Evolutionary conservation across 352 stramenopile species (phyloP).

Genomic region (Elongisporangium prolatum): DNA sequence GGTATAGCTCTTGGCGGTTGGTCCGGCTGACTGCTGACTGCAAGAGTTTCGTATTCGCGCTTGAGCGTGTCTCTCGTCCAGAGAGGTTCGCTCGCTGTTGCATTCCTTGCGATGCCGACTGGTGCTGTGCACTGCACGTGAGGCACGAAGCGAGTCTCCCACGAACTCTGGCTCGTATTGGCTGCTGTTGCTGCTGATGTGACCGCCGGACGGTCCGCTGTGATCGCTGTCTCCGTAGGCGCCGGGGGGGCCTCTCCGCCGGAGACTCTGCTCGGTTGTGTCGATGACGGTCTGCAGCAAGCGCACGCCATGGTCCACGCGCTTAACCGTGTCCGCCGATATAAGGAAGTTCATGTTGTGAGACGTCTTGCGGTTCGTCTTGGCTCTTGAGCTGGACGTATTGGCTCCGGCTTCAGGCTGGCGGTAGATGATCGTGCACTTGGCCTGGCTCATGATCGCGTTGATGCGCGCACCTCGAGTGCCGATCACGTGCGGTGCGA

Average conservation of each 20-base stretch:
- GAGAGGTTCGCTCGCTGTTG: not conserved
- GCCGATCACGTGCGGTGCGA: constrained; percentile 50
- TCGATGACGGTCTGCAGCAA: constrained; percentile 29
- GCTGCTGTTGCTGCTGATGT: constrained; percentile 4
- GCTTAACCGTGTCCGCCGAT: constrained; percentile 39
- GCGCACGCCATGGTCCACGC: constrained; percentile 32
- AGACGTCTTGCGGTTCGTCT: not conserved
- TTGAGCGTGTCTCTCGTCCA: constrained; percentile 28
- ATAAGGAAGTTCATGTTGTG: constrained; percentile 44
- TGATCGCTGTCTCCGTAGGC: constrained; percentile 6
- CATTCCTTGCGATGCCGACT: constrained; percentile 7
- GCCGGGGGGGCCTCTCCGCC: constrained; percentile 3
- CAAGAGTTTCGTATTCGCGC: constrained; percentile 31
- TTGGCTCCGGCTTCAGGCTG: constrained; percentile 9
- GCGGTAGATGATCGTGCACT: constrained; percentile 48
- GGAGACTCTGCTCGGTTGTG: constrained; percentile 32
- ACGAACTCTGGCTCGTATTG: not conserved
- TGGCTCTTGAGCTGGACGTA: not conserved
- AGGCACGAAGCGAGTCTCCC: too few relatives aligned
- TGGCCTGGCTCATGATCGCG: constrained; percentile 49
- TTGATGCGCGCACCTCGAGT: constrained; percentile 43
- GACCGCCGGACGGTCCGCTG: not conserved
- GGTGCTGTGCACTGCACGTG: too few relatives aligned
- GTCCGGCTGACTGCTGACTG: constrained; percentile 10
- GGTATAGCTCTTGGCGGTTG: constrained; percentile 16